A percentile compares a stretch with the other conserved stretches of the same genome.
Conservation (phyloP, 1,284 basidiomycete genomes). For the Pascua sp. region DNA sequence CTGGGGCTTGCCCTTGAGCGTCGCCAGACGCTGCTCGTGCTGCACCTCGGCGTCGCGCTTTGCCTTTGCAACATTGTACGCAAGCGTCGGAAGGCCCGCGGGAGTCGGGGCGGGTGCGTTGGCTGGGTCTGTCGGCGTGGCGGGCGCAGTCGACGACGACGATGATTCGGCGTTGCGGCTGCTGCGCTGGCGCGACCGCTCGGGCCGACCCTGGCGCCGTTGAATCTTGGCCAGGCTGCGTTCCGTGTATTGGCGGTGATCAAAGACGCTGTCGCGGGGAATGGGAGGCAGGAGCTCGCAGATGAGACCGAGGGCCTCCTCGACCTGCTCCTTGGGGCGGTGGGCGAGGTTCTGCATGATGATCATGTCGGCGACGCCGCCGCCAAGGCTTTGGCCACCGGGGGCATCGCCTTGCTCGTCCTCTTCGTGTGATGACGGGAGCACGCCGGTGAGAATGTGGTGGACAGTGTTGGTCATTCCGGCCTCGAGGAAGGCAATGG, state of each 20-base stretch:
- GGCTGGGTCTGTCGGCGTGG: constrained; percentile 19
- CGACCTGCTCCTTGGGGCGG: constrained; percentile 91
- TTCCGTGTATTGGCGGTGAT: constrained; percentile 82
- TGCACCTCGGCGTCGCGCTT: constrained; percentile 45
- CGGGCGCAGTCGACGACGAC: constrained; percentile 19
- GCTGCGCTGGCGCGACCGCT: constrained; percentile 11
- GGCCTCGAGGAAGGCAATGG: constrained; percentile 77
- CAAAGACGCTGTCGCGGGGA: constrained; percentile 87
- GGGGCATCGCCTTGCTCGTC: constrained; percentile 63
- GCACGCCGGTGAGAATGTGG: constrained; percentile 86
- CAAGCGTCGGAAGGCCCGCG: constrained; percentile 1
- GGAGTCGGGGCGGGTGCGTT: constrained; percentile 1
- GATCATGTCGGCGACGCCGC: constrained; percentile 87
- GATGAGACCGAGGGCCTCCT: constrained; percentile 81
- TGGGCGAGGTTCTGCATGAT: constrained; percentile 96
- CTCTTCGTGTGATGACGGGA: constrained; percentile 62
- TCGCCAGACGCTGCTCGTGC: constrained; percentile 46
- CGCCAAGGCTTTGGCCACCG: constrained; percentile 66
- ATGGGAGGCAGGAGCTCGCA: constrained; percentile 86
- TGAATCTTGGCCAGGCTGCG: constrained; percentile 61
- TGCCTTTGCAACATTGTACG: constrained; percentile 20
- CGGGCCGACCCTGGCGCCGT: constrained; percentile 24
- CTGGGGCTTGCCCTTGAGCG: constrained; percentile 68
- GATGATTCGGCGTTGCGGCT: constrained; percentile 5
- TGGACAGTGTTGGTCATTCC: constrained; percentile 86